Evolutionary conservation across 2,329 filamentous ascomycete genomes (phyloP), one percentile per base, ranked within the genome.

Genomic region (Lecanicillium sp.): DNA sequence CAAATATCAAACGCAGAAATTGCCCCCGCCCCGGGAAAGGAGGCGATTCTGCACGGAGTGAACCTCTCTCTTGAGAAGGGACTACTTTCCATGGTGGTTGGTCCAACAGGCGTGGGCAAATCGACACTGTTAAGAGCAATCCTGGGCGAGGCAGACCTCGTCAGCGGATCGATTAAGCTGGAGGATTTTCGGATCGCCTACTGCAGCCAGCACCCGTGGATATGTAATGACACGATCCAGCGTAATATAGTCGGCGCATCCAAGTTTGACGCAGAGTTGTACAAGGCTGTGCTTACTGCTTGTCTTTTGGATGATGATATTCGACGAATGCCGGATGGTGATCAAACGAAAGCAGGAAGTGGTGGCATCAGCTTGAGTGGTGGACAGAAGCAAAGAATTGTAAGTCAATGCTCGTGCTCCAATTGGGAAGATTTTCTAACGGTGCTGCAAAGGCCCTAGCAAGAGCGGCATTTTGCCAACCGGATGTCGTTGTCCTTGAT

Each of bases 281-380:
- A 63, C 29, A 30, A 46, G 4, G 34, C 36, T 1, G 55, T 62
- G 3, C 13, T 61, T 0, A 34, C 51, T 0, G 52, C 38, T 2
- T 54, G 49, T 8, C 46, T 45, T 0, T 19, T 57, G 11, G 39
- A 40, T 1, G 31, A 44, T 4, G 60, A 62, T 30, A 40, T 62
- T 2, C 17, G 19, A 0, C 44, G 45, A 6, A 48, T 63, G 3
- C 50, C 58, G 0, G 36, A 52, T 1, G 58, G 61, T 11, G 59
- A 63, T 25, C 43, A 47, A 3, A 60, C 59, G 0, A 44, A 44
- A 1, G 51, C 60, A n/a, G 61, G 63, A 3, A 60, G 51, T 9
- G 57, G 56, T 30, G 61, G 62, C 0, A 56, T 62, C 13, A 52
- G 50, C 0, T 45, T 66, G 8, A 65, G 60, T 4, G 62, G 63